Evolutionary conservation across 75 land plant genomes (phyloP).

Genomic region (Selaginella tamariscina): DNA sequence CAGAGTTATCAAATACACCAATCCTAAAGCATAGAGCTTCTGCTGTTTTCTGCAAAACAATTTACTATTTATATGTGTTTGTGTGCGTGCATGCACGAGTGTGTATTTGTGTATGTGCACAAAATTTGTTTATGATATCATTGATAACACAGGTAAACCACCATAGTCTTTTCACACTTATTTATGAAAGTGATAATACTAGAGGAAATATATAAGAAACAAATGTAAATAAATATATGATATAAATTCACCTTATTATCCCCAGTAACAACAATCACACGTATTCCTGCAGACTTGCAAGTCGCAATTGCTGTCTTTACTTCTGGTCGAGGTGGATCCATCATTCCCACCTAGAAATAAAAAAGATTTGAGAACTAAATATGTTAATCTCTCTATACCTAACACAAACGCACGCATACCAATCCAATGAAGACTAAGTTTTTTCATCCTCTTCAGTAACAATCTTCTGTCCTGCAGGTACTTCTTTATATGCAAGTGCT

Average conservation of each 20-base stretch:
- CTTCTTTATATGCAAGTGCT: conserved; percentile 72
- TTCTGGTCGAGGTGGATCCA: conserved; percentile 95
- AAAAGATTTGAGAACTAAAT: background rate
- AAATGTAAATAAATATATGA: background rate
- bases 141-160: background rate
- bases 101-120: no score
- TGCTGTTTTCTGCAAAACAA: conserved; percentile 62
- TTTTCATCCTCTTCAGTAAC: conserved; percentile 64
- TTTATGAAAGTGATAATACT: background rate
- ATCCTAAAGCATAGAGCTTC: conserved; percentile 81
- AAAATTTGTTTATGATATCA: no score
- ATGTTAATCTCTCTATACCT: background rate
- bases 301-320: conserved; percentile 71
- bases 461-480: conserved; percentile 63
- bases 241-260: conserved; percentile 69
- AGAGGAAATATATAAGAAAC: background rate
- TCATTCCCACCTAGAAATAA: conserved; percentile 74
- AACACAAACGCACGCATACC: conserved; percentile 35
- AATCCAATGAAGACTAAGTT: conserved; percentile 84
- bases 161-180: background rate
- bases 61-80: background rate
- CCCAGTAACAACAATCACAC: conserved; percentile 95
- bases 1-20: conserved; percentile 78
- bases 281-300: conserved; percentile 94
- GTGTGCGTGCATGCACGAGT: no score